Evolutionary conservation across 805 yeast genomes (phyloP), one percentile per base, ranked within the genome.

Genomic region (Hanseniaspora occidentalis): DNA sequence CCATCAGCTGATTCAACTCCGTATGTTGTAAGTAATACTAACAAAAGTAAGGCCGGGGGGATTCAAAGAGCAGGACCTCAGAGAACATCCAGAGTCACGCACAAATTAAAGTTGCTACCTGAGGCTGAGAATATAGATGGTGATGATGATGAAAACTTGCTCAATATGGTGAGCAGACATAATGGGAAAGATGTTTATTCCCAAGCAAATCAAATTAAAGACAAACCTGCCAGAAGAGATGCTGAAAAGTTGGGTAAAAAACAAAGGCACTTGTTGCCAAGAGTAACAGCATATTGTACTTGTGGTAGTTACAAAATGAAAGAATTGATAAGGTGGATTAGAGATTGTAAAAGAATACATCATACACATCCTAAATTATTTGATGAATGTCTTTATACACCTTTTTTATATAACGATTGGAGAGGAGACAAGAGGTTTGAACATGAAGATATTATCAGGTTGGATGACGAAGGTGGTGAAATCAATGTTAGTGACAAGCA

Each of bases 261-360:
- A 26, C 68, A 67, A 46, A 65, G 97, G 45, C 81, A 81, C 25
- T 62, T 85, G 45, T 68, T 92, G 42, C 97, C 98, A 3, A 67
- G 98, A 45, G 96, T 88, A 1, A 89, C 97, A 0, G 95, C 96
- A 2, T 92, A 86, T 56, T 89, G 97, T 61, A 89, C 97, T 0
- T 86, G 96, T 21, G 88, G 96, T 23, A 77, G 92, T 19, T 92
- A 88, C 54, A 76, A 75, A 48, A 84, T 92, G 94, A 75, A 81
- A 50, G 96, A 86, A 38, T 64, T 92, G 31, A 68, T 81, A 37
- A 67, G 89, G 51, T 89, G 95, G 88, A 62, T 92, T 39, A 78
- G 80, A 51, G 92, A 84, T 38, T 70, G 85, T 18, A 82, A 76
- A 54, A 64, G 82, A 45, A 65, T 71, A 1, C 83, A 80, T 52